Percentiles rank a stretch among this genome's conserved stretches.
These are phyloP conservation scores for Metroxylon sagu DNA, from an alignment of 176 grass and related monocot species.

Conservation along the genomic window DNA sequence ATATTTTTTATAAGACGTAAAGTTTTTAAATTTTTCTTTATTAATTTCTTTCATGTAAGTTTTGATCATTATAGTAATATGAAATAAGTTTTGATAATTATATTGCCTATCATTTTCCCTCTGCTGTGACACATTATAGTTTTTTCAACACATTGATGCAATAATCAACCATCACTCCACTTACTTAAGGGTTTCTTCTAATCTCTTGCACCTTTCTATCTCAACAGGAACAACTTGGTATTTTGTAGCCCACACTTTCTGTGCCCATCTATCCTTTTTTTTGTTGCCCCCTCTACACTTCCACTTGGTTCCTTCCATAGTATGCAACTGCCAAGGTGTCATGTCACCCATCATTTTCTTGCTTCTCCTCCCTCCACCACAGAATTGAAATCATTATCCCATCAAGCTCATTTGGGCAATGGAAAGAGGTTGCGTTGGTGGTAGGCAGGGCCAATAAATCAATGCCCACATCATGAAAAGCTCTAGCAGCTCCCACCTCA, in stretches of 20 bases:
- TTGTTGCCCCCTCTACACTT: background rate
- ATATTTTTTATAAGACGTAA: too few species aligned
- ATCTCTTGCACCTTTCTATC: background rate
- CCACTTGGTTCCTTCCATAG: background rate
- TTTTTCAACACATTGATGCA: background rate
- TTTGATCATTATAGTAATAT: too few species aligned
- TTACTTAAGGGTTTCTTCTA: background rate
- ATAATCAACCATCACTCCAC: background rate
- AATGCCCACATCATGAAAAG: background rate
- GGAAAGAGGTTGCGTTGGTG: background rate
- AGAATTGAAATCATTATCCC: conserved; percentile 1
- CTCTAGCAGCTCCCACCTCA: background rate
- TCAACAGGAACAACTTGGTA: background rate
- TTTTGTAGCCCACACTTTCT: too few species aligned
- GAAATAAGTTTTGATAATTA: background rate
- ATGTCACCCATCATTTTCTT: background rate
- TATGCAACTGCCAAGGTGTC: background rate
- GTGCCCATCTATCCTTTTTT: background rate
- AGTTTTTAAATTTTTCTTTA: too few species aligned
- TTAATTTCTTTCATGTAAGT: too few species aligned
- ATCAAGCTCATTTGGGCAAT: background rate
- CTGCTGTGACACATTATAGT: too few species aligned
- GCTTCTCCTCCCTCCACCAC: background rate
- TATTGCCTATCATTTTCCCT: too few species aligned
- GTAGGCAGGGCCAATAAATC: background rate